Conservation (phyloP, 2,329 filamentous ascomycete species). For the Neofusicoccum cordaticola region DNA sequence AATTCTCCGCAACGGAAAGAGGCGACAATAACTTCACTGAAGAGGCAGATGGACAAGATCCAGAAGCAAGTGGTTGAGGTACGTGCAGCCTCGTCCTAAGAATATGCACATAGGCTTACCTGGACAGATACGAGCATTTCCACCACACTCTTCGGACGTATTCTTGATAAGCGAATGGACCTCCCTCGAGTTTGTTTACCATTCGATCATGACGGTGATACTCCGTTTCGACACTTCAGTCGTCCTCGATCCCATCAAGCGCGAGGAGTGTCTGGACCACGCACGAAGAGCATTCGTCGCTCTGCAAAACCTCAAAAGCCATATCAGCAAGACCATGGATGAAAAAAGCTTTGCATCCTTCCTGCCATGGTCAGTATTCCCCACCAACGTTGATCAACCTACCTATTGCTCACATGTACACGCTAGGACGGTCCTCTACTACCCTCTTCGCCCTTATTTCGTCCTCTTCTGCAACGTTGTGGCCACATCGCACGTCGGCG, state of each 20-base stretch:
- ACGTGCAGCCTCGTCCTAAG: neutral
- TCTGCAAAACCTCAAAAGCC: constrained; percentile 26
- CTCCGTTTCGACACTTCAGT: constrained; percentile 31
- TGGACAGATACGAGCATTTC: constrained; percentile 21
- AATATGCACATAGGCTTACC: constrained; percentile 20
- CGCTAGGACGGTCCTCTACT: constrained; percentile 33
- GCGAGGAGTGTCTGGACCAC: constrained; percentile 31
- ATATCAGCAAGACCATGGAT: constrained; percentile 27
- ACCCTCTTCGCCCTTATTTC: constrained; percentile 34
- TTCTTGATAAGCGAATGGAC: constrained; percentile 32
- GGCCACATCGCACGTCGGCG: constrained; percentile 30
- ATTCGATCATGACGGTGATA: constrained; percentile 31
- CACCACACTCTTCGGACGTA: constrained; percentile 18
- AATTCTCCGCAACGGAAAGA: constrained; percentile 22
- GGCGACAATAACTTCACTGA: constrained; percentile 20
- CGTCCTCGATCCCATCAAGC: constrained; percentile 27
- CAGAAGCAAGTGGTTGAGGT: constrained; percentile 27
- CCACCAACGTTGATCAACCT: neutral
- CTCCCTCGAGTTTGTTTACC: constrained; percentile 33
- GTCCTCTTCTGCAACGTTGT: constrained; percentile 38
- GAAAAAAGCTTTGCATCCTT: constrained; percentile 31
- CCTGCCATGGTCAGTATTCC: constrained; percentile 21
- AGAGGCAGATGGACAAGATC: constrained; percentile 25
- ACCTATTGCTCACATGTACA: no score
- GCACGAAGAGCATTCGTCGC: constrained; percentile 32